Evolutionary conservation across 2,329 filamentous ascomycete species (phyloP).

Genomic region (Paraconiothyrium brasiliense): DNA sequence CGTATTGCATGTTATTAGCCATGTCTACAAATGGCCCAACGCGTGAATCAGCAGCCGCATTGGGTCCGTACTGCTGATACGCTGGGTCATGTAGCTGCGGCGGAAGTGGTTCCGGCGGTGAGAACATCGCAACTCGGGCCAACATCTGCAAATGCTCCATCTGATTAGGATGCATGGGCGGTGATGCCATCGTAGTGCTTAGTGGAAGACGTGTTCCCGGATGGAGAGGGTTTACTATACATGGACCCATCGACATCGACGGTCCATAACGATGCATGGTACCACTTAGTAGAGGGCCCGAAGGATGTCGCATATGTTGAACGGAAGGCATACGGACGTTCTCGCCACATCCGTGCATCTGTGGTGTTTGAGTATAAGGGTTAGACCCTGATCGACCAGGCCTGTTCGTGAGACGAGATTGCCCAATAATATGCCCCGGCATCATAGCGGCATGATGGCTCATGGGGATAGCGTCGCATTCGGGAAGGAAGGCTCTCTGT

Average conservation of each 20-base stretch:
- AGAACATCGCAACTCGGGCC: constrained; percentile 23
- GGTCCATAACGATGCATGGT: constrained; percentile 29
- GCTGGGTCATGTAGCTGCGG: constrained; percentile 22
- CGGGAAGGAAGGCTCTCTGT: constrained; percentile 8
- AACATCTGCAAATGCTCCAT: constrained; percentile 23
- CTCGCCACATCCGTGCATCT: constrained; percentile 28
- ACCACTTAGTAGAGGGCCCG: constrained; percentile 20
- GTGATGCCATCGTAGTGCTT: constrained; percentile 19
- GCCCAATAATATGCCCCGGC: constrained; percentile 19
- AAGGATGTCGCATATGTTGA: constrained; percentile 24
- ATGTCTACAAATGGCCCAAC: constrained; percentile 36
- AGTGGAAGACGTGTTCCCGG: constrained; percentile 26
- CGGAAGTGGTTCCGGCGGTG: constrained; percentile 18
- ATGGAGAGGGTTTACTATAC: constrained; percentile 19
- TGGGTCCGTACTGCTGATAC: constrained; percentile 25
- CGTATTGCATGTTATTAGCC: constrained; percentile 37
- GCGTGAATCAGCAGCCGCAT: constrained; percentile 13
- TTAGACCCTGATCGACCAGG: constrained; percentile 22
- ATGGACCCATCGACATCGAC: constrained; percentile 25
- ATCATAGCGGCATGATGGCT: constrained; percentile 14
- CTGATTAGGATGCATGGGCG: constrained; percentile 24
- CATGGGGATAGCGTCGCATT: constrained; percentile 13
- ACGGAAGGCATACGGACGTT: constrained; percentile 25
- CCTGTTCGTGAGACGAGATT: constrained; percentile 25
- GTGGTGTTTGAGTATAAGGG: constrained; percentile 18